phyloP scores from a whole-genome alignment of 257 asterid species.

The Primulina huaijiensis region DNA sequence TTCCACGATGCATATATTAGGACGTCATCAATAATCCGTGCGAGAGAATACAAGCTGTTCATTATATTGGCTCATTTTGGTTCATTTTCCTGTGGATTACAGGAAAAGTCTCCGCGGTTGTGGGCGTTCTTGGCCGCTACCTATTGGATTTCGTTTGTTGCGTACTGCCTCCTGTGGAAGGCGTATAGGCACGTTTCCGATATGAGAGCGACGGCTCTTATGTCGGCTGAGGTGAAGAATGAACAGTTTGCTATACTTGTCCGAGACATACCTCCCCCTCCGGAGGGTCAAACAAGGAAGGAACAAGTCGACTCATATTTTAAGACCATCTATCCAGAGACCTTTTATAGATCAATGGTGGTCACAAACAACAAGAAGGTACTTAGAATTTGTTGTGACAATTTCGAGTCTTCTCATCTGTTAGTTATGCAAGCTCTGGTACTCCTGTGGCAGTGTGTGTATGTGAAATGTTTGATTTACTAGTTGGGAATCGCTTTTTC shows the following conservation, averaged over 20 bases:
- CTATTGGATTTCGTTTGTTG: slow-evolving; percentile 71
- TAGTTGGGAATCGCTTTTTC: no score
- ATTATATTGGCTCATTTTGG: not conserved
- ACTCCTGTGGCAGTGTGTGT: no score
- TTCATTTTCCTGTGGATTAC: slow-evolving; percentile 23
- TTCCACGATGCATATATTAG: not conserved
- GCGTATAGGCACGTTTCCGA: slow-evolving; percentile 68
- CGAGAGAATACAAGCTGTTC: not conserved
- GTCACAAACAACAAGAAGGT: slow-evolving; percentile 74
- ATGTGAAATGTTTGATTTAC: no score
- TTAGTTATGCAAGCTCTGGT: no score
- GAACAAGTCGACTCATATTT: slow-evolving; percentile 90
- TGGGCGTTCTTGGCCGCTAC: slow-evolving; percentile 73
- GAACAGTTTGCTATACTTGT: slow-evolving; percentile 83
- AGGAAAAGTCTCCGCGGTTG: slow-evolving; percentile 53
- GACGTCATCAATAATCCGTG: not conserved
- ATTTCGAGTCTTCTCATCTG: not conserved
- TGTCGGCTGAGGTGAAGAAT: slow-evolving; percentile 59
- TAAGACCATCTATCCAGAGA: slow-evolving; percentile 70
- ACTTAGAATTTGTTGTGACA: slow-evolving; percentile 1
- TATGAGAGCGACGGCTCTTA: slow-evolving; percentile 70
- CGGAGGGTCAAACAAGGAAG: slow-evolving; percentile 62
- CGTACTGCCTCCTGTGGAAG: slow-evolving; percentile 74
- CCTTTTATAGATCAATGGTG: slow-evolving; percentile 75
- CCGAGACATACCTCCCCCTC: slow-evolving; percentile 65